phyloP scores from a whole-genome alignment of 805 yeast species.

The Wickerhamomyces subpelliculosus region DNA sequence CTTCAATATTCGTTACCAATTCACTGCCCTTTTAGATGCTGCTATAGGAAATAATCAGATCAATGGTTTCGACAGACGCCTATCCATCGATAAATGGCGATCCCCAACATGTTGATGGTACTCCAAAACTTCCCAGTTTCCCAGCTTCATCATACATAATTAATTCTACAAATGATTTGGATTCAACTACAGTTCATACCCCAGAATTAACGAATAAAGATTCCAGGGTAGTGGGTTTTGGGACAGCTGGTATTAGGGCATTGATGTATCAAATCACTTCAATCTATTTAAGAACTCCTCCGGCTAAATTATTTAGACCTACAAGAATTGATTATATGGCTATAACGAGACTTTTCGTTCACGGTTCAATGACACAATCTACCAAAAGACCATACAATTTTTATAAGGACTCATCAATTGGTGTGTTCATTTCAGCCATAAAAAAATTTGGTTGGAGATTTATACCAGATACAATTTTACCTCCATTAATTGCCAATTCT shows the following conservation, averaged over 20 bases:
- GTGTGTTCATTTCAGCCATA: conserved; percentile 64
- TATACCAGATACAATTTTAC: conserved; percentile 72
- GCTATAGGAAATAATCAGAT: no score
- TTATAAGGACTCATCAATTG: conserved; percentile 67
- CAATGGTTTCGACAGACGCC: no score
- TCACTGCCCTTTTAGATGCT: no score
- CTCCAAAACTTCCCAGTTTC: no score
- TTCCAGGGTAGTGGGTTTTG: conserved; percentile 60
- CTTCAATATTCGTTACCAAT: no score
- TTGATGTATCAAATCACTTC: conserved; percentile 71
- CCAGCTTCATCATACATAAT: no score
- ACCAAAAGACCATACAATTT: conserved; percentile 44
- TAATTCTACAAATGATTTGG: background rate
- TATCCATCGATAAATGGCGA: no score
- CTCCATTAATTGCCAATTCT: conserved; percentile 84
- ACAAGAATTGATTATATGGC: conserved; percentile 83
- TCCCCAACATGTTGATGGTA: no score
- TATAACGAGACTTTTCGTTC: conserved; percentile 46
- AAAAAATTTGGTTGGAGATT: conserved; percentile 79
- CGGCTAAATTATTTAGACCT: conserved; percentile 82
- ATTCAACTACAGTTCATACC: background rate
- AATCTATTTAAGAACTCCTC: conserved; percentile 71
- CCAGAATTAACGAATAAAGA: conserved; percentile 28
- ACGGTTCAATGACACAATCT: conserved; percentile 32
- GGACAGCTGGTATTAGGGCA: conserved; percentile 85